Evolutionary conservation across 83 land plant genomes (phyloP).

Genomic region (Thuja plicata): DNA sequence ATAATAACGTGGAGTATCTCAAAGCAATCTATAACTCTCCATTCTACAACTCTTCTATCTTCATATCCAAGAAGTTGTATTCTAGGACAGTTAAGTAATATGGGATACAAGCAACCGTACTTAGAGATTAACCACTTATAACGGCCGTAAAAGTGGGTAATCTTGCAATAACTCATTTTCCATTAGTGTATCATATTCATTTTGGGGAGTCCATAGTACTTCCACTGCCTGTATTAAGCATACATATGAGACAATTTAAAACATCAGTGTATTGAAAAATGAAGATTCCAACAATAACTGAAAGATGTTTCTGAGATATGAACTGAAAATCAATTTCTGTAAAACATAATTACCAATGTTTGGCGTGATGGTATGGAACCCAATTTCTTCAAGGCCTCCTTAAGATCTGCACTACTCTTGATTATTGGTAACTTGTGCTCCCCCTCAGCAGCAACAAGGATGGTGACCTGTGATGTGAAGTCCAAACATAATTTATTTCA

Average conservation of each 20-base stretch:
- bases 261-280: not conserved
- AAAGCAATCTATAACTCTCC: not conserved
- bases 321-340: not conserved
- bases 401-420: constrained; percentile 78
- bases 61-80: not conserved
- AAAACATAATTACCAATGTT: constrained; percentile 57
- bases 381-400: constrained; percentile 79
- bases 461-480: constrained; percentile 65
- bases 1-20: not conserved
- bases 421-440: constrained; percentile 81
- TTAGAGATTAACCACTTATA: constrained; percentile 30
- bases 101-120: not conserved
- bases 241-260: not conserved
- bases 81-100: not conserved
- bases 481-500: not conserved
- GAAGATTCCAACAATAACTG: not conserved
- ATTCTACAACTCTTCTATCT: not conserved
- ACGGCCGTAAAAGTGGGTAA: constrained; percentile 81
- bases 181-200: constrained; percentile 82
- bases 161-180: constrained; percentile 87
- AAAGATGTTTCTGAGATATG: not conserved
- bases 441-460: constrained; percentile 94
- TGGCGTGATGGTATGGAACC: constrained; percentile 81
- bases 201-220: constrained; percentile 98
- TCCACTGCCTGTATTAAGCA: constrained; percentile 80